Evolutionary conservation across 2,329 filamentous ascomycete genomes (phyloP), one percentile per base, ranked within the genome.

Genomic region (Penicillium thymicola): DNA sequence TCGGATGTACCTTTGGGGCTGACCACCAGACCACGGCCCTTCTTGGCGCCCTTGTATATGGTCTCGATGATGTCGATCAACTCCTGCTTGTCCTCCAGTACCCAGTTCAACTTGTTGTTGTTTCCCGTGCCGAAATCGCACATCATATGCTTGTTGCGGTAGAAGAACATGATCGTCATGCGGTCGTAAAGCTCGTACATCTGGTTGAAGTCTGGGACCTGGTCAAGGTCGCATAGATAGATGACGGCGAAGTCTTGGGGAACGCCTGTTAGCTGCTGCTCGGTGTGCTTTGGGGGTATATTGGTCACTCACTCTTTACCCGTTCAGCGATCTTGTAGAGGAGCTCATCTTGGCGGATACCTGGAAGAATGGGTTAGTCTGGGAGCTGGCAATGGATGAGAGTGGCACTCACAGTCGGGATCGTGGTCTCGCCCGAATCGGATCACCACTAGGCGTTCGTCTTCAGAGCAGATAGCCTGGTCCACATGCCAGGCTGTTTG

Each of bases 11-110:
- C 92, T 81, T 97, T 99, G 1, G 93, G 94, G 71, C 91, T 96
- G 64, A 97, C 92, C 40, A 99, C 94, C 66, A 99, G 78, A 88
- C 95, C 94, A 51, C 93, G 82, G 0, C 95, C 94, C 79, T 99
- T 99, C 83, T 96, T 97, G 32, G 94, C 94, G n/a, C 94, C 94
- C 57, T 92, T 87, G 74, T 97, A 99, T 59, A 99, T 92, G 5
- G 92, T 97, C 81, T 99, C 94, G 70, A 97, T 87, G 64, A 99
- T 99, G 76, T 99, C 94, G 69, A 99, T 96, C 69, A 99, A 81
- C 79, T 99, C 94, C 75, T 97, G 93, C 78, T 99, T 97, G 72
- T 99, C 93, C 76, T 97, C 92, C 18, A 96, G 80, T 46, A 96
- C 90, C 88, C 91, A 96, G 73, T 97, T 97, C 65, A 97, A 81